Percentiles rank a stretch among this genome's conserved stretches.
These are phyloP conservation scores for Wickerhamomyces sp. DNA, from an alignment of 1,139 yeast species.

Conservation along the genomic window DNA sequence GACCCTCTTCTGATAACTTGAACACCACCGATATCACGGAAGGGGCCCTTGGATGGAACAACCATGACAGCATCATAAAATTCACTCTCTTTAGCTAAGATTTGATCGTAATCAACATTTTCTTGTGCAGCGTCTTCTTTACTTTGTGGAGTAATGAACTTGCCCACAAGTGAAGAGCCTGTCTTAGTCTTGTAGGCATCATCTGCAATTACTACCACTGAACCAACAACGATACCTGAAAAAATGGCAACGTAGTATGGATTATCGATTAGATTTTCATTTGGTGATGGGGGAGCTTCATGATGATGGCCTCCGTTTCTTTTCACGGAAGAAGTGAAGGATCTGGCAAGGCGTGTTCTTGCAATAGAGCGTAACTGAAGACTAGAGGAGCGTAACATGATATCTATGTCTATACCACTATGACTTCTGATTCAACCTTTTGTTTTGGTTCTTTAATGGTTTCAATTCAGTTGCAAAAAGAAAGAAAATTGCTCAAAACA, in stretches of 20 bases:
- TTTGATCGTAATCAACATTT: background rate
- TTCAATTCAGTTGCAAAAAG: too few relatives aligned
- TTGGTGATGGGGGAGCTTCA: background rate
- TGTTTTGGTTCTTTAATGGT: too few relatives aligned
- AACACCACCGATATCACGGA: slow-evolving; percentile 1
- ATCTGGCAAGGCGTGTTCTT: background rate
- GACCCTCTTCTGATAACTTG: slow-evolving; percentile 17
- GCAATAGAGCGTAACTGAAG: too few relatives aligned
- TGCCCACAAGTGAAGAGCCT: background rate
- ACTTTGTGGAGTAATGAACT: background rate
- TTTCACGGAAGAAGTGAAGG: background rate
- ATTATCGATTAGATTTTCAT: slow-evolving; percentile 1
- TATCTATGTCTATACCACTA: too few relatives aligned
- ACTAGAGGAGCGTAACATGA: too few relatives aligned
- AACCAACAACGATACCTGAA: background rate
- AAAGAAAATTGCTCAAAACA: too few relatives aligned
- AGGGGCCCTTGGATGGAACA: background rate
- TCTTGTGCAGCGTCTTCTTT: background rate
- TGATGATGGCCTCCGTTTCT: background rate
- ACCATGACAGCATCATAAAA: slow-evolving; percentile 1
- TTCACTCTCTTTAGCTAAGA: background rate
- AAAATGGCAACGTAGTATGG: background rate
- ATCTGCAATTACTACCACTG: background rate
- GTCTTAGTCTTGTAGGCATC: background rate
- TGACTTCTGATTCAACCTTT: too few relatives aligned